A percentile compares a stretch with the other conserved stretches of the same genome.
Conservation (phyloP, 768 basidiomycete genomes). For the Lentinula raphanica region DNA sequence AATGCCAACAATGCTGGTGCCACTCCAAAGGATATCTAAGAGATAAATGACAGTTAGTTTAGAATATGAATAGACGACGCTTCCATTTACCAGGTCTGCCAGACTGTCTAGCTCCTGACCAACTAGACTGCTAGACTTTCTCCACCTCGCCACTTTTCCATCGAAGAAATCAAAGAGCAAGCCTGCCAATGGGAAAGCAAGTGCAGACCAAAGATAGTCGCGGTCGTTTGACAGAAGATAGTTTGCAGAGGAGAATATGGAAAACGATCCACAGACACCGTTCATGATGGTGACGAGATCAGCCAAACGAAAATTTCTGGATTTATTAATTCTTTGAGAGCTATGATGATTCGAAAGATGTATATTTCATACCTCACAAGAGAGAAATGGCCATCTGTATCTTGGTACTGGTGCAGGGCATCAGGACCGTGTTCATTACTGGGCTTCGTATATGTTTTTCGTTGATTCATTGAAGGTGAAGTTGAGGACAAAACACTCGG, state of each 20-base stretch:
- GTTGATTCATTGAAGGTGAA: constrained; percentile 38
- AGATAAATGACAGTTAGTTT: constrained; percentile 1
- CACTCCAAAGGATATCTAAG: constrained; percentile 94
- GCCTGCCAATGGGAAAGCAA: constrained; percentile 83
- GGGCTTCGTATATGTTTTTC: constrained; percentile 33
- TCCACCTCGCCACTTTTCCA: constrained; percentile 97
- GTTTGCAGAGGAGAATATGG: constrained; percentile 87
- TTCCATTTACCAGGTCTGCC: constrained; percentile 77
- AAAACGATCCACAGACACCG: constrained; percentile 95
- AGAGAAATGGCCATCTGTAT: constrained; percentile 94
- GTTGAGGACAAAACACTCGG: constrained; percentile 8
- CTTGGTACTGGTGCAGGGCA: constrained; percentile 75
- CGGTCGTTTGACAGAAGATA: constrained; percentile 80
- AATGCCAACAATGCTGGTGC: constrained; percentile 94
- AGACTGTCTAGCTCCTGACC: constrained; percentile 97
- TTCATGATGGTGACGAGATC: constrained; percentile 99
- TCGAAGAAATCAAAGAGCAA: constrained; percentile 98
- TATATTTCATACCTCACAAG: constrained; percentile 73
- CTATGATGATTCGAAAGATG: constrained; percentile 7
- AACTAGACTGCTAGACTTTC: constrained; percentile 90
- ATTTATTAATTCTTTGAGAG: constrained; percentile 13
- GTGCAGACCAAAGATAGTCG: constrained; percentile 81
- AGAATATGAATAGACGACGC: constrained; percentile 1
- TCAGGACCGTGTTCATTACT: constrained; percentile 26
- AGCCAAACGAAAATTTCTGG: constrained; percentile 93